Conservation (phyloP, 192 early-diverging fungal species). For the Podila horticola region DNA sequence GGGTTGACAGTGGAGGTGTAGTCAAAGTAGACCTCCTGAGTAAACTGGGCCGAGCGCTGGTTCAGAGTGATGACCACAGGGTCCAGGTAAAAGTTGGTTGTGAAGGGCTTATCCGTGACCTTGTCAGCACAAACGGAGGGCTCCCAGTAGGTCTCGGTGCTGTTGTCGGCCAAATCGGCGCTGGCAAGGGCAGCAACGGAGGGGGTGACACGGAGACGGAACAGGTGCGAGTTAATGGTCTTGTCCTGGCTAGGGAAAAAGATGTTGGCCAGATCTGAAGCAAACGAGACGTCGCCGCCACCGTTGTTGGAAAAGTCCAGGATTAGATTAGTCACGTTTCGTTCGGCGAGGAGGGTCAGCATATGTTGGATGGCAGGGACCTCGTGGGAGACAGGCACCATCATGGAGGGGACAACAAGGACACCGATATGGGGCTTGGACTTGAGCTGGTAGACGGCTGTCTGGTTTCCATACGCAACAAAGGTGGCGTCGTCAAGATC, state of each 20-base stretch:
- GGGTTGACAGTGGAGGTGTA: neutral
- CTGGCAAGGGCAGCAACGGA: neutral
- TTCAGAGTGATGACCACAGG: neutral
- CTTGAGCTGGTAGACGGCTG: slow-evolving; percentile 30
- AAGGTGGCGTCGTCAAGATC: slow-evolving; percentile 6
- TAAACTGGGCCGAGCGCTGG: neutral
- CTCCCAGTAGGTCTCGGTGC: neutral
- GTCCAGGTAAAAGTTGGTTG: slow-evolving; percentile 8
- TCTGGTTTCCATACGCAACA: neutral
- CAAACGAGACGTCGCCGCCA: slow-evolving; percentile 11
- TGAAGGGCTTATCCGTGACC: neutral
- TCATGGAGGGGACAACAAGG: slow-evolving; percentile 5
- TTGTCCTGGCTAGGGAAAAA: slow-evolving; percentile 17
- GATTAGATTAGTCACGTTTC: slow-evolving; percentile 14
- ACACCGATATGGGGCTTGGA: slow-evolving; percentile 10
- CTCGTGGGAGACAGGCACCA: neutral
- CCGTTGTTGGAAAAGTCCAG: slow-evolving; percentile 11
- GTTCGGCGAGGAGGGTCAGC: neutral
- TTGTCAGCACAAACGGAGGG: neutral
- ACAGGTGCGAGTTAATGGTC: neutral
- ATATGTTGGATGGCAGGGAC: neutral
- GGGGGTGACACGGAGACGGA: slow-evolving; percentile 1
- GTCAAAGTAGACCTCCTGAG: neutral
- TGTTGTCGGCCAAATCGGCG: neutral
- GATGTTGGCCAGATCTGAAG: neutral